These are phyloP conservation scores for Calycina herbarum DNA, from an alignment of 2,329 filamentous ascomycete species.

Conservation along the genomic window DNA sequence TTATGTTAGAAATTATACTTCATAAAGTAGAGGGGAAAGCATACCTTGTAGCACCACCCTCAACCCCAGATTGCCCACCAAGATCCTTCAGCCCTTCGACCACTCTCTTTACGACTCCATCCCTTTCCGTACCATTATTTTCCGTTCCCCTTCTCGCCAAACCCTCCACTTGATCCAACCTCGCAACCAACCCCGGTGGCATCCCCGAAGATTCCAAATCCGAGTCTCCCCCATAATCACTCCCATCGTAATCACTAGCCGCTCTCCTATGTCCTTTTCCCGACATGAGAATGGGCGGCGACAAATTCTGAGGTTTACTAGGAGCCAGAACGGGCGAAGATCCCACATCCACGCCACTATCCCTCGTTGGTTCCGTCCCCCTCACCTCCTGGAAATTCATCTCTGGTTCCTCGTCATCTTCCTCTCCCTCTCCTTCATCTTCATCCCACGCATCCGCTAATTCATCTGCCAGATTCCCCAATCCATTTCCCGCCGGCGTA, in stretches of 20 bases:
- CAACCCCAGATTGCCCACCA: conserved; percentile 70
- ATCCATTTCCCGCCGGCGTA: conserved; percentile 51
- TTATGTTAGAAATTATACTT: not conserved
- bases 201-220: conserved; percentile 70
- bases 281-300: conserved; percentile 26
- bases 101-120: conserved; percentile 67
- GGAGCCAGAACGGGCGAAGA: conserved; percentile 26
- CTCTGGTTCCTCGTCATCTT: conserved; percentile 50
- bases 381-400: conserved; percentile 40
- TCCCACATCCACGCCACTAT: conserved; percentile 39
- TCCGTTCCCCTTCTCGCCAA: conserved; percentile 66
- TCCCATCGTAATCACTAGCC: conserved; percentile 67
- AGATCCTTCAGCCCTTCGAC: conserved; percentile 70
- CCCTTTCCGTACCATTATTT: conserved; percentile 62
- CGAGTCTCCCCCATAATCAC: conserved; percentile 71
- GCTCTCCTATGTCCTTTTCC: conserved; percentile 48
- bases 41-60: conserved; percentile 70
- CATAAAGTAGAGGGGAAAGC: conserved; percentile 23
- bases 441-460: conserved; percentile 71
- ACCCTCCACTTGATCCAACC: conserved; percentile 72
- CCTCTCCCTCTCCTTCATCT: conserved; percentile 59
- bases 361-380: conserved; percentile 36
- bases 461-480: conserved; percentile 80
- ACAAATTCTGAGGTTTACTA: conserved; percentile 27
- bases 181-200: conserved; percentile 63